Conservation (phyloP, 208 protist species). For the Trypanosoma boissoni region DNA sequence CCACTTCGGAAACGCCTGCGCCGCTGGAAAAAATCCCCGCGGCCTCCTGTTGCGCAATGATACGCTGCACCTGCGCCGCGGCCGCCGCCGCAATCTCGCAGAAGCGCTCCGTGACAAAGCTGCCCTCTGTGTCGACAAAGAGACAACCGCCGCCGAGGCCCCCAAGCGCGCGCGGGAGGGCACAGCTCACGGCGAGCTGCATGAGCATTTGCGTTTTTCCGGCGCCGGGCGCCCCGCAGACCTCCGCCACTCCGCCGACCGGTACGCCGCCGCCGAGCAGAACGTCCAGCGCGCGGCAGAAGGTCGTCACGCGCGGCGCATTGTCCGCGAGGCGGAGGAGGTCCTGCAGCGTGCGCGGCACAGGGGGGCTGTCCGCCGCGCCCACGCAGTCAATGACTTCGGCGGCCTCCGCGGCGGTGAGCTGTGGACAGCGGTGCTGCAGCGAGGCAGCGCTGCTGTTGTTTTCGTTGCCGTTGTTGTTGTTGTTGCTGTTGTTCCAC, state of each 20-base stretch:
- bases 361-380: neutral
- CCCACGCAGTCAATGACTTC: neutral
- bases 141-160: constrained; percentile 65
- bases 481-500: neutral
- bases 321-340: constrained; percentile 1
- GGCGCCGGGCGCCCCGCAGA: constrained; percentile 85
- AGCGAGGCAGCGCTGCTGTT: neutral
- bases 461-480: neutral
- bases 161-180: constrained; percentile 63
- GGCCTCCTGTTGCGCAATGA: constrained; percentile 13
- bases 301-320: constrained; percentile 51
- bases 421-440: neutral
- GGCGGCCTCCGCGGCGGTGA: neutral
- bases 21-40: constrained; percentile 8
- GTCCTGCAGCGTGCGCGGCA: constrained; percentile 14
- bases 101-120: constrained; percentile 73
- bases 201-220: constrained; percentile 92
- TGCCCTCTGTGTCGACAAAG: constrained; percentile 93
- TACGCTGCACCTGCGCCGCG: constrained; percentile 29
- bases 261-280: constrained; percentile 71
- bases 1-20: neutral
- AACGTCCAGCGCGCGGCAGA: constrained; percentile 67
- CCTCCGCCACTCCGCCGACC: constrained; percentile 65
- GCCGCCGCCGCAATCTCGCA: constrained; percentile 70
- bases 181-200: constrained; percentile 81